phyloP scores from a whole-genome alignment of 176 grass and related monocot genomes.

The Paspalum notatum region DNA sequence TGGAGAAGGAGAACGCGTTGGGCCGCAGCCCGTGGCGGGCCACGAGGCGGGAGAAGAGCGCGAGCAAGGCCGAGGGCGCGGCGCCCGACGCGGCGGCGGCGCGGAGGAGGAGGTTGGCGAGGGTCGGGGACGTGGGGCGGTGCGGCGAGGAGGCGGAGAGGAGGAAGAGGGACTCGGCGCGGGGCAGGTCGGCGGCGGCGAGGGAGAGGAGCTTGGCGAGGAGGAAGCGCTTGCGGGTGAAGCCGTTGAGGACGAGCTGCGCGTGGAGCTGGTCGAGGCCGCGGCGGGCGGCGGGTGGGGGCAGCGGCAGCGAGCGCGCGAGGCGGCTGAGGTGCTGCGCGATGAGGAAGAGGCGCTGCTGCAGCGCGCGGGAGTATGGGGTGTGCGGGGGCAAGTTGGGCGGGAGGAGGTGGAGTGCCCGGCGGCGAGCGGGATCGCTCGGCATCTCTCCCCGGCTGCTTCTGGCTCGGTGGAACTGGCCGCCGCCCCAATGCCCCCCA shows the following conservation, averaged over 20 bases:
- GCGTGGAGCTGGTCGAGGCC: constrained; percentile 64
- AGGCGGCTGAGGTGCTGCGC: constrained; percentile 47
- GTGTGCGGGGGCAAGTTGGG: constrained; percentile 25
- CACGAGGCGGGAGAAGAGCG: constrained; percentile 50
- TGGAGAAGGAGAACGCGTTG: constrained; percentile 72
- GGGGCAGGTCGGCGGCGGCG: constrained; percentile 45
- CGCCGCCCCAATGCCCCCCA: not conserved
- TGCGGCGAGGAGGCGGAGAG: not conserved
- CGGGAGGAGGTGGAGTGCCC: not conserved
- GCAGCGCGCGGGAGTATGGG: constrained; percentile 65
- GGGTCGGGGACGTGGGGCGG: constrained; percentile 33
- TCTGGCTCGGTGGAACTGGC: not conserved
- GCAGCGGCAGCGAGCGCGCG: not conserved
- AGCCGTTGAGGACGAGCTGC: constrained; percentile 69
- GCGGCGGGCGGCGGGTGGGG: constrained; percentile 18
- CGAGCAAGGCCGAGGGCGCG: constrained; percentile 9
- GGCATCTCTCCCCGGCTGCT: constrained; percentile 19
- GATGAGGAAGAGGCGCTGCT: constrained; percentile 71
- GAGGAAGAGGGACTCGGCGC: constrained; percentile 59
- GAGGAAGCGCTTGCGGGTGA: constrained; percentile 69
- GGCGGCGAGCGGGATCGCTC: not conserved
- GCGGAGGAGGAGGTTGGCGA: constrained; percentile 72
- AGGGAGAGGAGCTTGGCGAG: constrained; percentile 68
- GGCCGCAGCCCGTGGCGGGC: constrained; percentile 32
- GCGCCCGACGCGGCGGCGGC: constrained; percentile 29